phyloP scores from a whole-genome alignment of 176 grass and related monocot species.

The Hyparrhenia diplandra region DNA sequence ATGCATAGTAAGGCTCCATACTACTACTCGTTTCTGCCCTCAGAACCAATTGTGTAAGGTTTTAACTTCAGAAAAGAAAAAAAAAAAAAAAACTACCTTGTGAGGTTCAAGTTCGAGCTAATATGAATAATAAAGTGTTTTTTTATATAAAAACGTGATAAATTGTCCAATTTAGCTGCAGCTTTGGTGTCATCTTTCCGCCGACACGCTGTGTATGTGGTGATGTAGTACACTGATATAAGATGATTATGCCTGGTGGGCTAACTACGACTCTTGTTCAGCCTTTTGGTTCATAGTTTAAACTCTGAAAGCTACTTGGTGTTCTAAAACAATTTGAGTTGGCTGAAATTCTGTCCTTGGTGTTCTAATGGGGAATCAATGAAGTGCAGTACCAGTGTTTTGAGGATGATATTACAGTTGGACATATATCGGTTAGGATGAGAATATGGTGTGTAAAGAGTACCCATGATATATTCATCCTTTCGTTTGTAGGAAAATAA shows the following conservation, averaged over 20 bases:
- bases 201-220: no score
- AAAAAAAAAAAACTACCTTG: not conserved
- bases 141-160: not conserved
- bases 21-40: not conserved
- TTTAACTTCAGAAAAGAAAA: not conserved
- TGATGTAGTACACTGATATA: no score
- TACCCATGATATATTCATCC: not conserved
- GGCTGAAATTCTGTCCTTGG: not conserved
- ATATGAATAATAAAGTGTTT: slow-evolving; percentile 7
- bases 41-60: not conserved
- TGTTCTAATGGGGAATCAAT: no score
- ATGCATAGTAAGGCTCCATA: not conserved
- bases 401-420: not conserved
- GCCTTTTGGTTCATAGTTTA: not conserved
- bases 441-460: not conserved
- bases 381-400: not conserved
- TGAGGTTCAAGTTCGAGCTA: slow-evolving; percentile 6
- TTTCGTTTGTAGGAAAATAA: not conserved
- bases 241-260: not conserved
- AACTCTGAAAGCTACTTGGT: not conserved
- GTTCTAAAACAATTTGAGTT: not conserved
- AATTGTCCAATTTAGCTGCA: not conserved
- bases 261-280: not conserved
- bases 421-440: not conserved
- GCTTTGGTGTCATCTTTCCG: no score